Conservation (phyloP, 2,329 filamentous ascomycete genomes). For the Fusarium goolgardi region DNA sequence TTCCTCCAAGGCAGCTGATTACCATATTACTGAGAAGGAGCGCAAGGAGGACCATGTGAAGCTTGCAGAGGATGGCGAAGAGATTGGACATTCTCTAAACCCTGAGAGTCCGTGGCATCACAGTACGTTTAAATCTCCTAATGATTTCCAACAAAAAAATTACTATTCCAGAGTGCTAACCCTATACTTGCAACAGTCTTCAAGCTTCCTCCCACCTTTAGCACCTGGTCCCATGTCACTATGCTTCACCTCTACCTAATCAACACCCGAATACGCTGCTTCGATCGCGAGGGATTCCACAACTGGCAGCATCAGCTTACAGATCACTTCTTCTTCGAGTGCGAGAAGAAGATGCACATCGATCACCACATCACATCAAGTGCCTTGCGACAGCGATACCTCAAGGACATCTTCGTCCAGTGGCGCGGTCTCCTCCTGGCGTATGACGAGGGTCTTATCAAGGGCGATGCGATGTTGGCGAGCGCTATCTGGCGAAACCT, state of each 20-base stretch:
- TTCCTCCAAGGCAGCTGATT: slow-evolving; percentile 78
- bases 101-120: slow-evolving; percentile 73
- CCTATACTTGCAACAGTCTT: slow-evolving; percentile 67
- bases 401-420: slow-evolving; percentile 92
- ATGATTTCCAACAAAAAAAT: neutral
- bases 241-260: slow-evolving; percentile 97
- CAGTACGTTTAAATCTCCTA: slow-evolving; percentile 62
- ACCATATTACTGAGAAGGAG: slow-evolving; percentile 76
- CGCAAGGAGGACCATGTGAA: slow-evolving; percentile 75
- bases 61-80: slow-evolving; percentile 81
- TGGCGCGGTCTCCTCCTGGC: slow-evolving; percentile 89
- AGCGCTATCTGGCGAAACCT: slow-evolving; percentile 93
- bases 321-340: slow-evolving; percentile 94
- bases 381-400: slow-evolving; percentile 70
- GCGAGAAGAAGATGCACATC: slow-evolving; percentile 84
- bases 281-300: slow-evolving; percentile 75
- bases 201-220: slow-evolving; percentile 86
- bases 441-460: slow-evolving; percentile 83
- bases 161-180: neutral
- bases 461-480: slow-evolving; percentile 80
- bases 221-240: slow-evolving; percentile 94
- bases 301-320: slow-evolving; percentile 90
- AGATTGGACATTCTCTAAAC: slow-evolving; percentile 69
- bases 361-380: slow-evolving; percentile 76
- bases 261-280: slow-evolving; percentile 82